phyloP scores from a whole-genome alignment of 1,139 yeast species.

The Pichia norvegensis region DNA sequence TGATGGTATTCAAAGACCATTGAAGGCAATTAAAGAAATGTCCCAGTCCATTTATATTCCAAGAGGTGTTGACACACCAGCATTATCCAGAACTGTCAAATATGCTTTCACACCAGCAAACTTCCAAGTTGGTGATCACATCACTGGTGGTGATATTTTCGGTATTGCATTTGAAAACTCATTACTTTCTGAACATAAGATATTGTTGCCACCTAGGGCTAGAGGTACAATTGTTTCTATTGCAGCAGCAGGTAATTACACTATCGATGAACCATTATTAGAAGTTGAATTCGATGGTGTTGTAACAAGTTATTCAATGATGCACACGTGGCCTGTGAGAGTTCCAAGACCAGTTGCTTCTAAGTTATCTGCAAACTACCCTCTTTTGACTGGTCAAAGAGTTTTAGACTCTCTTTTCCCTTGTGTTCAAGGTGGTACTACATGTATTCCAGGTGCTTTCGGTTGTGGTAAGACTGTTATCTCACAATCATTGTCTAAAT shows the following conservation, averaged over 20 bases:
- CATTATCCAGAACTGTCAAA: constrained; percentile 69
- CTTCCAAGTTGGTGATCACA: constrained; percentile 90
- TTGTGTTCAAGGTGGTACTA: constrained; percentile 99
- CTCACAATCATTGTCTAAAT: constrained; percentile 94
- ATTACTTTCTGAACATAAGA: constrained; percentile 83
- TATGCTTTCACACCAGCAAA: constrained; percentile 81
- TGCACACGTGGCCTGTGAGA: constrained; percentile 99
- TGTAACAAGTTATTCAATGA: constrained; percentile 77
- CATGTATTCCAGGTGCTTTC: constrained; percentile 99
- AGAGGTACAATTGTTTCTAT: constrained; percentile 91
- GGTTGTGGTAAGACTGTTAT: constrained; percentile 99
- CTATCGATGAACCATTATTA: constrained; percentile 77
- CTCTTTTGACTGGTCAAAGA: constrained; percentile 96
- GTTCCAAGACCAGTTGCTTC: constrained; percentile 98
- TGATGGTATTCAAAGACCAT: constrained; percentile 99
- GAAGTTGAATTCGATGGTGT: constrained; percentile 94
- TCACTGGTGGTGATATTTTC: constrained; percentile 95
- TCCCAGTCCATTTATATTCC: constrained; percentile 94
- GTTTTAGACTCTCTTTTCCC: constrained; percentile 97
- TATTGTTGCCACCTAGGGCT: constrained; percentile 93
- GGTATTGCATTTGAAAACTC: constrained; percentile 94
- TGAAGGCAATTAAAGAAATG: constrained; percentile 77
- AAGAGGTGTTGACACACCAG: constrained; percentile 96
- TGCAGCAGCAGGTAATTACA: constrained; percentile 85
- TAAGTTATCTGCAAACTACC: constrained; percentile 85